Evolutionary conservation across 345 rosid genomes (phyloP), one percentile per base, ranked within the genome.

Genomic region (Abelmoschus esculentus): DNA sequence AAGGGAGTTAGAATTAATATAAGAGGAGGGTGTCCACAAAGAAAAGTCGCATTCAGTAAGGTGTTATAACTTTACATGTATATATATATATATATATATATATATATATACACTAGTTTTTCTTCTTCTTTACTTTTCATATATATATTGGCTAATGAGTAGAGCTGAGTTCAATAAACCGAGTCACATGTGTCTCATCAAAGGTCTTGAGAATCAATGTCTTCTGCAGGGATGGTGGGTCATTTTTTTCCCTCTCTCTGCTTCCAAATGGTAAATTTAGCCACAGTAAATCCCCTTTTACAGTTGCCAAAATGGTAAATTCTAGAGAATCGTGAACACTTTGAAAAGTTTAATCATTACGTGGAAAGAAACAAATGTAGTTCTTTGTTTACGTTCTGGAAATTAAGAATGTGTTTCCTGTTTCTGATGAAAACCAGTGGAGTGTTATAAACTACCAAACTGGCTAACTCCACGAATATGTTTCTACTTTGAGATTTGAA

Each of bases 1-100:
- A 47, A 69, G 69, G 75, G 77, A 69, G 83, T 84, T 78, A n/a
- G 85, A 83, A 78, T 75, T 84, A 80, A 83, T 83, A 78, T 75
- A 76, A 22, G 26, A 71, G 66, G 64, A 62, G 64, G 60, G 69
- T 74, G 71, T 38, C 67, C 40, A 13, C 54, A 64, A 52, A 72
- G 79, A 74, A 32, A 67, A 76, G 78, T 78, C 80, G 57, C 80
- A 67, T 57, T 78, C 81, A 73, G 58, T 73, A 65, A 28, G 52
- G 59, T 55, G 31, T 22, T 55, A 55, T 9, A 55, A 8, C 22
- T 19, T 19, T 54, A 6, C 18, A 7, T 54, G 6, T 54, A 10
- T 18, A 17, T 54, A 53, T 6, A 53, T 53, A 53, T 7, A 17
- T 22, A 22, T 22, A 22, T 22, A 22, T 22, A 22, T 22, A 22